A percentile compares a stretch with the other conserved stretches of the same genome.
phyloP scores from a whole-genome alignment of 2,329 filamentous ascomycete species.

The Aspergillus clavatus region DNA sequence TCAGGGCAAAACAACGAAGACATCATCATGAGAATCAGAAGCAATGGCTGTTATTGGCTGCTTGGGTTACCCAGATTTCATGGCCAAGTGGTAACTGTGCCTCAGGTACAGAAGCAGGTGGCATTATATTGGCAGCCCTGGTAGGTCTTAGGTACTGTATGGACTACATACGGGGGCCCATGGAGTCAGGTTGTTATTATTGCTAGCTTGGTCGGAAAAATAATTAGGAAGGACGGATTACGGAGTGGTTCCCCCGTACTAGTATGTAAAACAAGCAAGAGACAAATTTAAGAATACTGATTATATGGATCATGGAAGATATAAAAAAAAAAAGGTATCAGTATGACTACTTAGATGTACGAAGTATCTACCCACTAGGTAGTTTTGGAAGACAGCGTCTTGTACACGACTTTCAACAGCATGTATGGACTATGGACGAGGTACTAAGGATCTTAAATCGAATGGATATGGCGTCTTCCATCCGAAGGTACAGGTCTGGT shows the following conservation, averaged over 20 bases:
- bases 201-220: slow-evolving; percentile 5
- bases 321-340: too few relatives aligned
- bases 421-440: too few relatives aligned
- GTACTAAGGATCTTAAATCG: background rate
- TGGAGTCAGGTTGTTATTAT: too few relatives aligned
- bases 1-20: background rate
- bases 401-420: background rate
- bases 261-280: slow-evolving; percentile 9
- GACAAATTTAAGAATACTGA: background rate
- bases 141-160: too few relatives aligned
- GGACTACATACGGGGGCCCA: too few relatives aligned
- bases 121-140: too few relatives aligned
- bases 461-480: too few relatives aligned
- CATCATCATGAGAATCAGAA: background rate
- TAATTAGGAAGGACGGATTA: slow-evolving; percentile 7
- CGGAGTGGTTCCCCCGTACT: slow-evolving; percentile 9
- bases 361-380: too few relatives aligned
- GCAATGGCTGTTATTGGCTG: background rate
- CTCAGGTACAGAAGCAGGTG: background rate
- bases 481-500: background rate
- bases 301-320: too few relatives aligned
- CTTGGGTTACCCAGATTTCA: background rate
- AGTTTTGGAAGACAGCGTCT: too few relatives aligned
- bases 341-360: too few relatives aligned
- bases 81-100: background rate